Base-by-base conservation (phyloP, 1,284 basidiomycete genomes). In the Trichosporon asahii region DNA sequence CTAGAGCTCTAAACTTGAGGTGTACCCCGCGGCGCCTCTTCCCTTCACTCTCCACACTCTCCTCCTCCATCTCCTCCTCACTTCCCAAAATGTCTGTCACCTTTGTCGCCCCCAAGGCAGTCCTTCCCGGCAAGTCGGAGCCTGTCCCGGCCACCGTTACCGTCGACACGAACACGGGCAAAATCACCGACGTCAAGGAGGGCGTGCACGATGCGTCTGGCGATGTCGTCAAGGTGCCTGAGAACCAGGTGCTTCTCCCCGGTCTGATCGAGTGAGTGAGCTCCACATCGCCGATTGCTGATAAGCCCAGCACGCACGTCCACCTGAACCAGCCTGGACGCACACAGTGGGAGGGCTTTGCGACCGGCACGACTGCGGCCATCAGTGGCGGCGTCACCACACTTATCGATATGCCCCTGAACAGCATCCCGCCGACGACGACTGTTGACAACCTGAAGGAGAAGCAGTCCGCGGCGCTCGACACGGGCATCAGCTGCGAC, bases 351-450 rank as follows among this genome's bases (percentile, higher is more conserved):
- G 95, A 98, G 80, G 95, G 95, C 0, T 97, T 97, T 81, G 89
- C 87, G 83, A 93, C 93, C 0, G 95, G 94, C 8, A 97, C 95
- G 0, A 84, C 87, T 69, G 95, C 95, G 21, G 95, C 95, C 1
- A 88, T 90, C 1, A 91, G 92, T 0, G 95, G 95, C 21, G 95
- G 95, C 11, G 89, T 97, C 29, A 97, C 95, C 4, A 93, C 93
- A 1, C 85, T 97, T 53, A 90, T 97, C 37, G 95, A 97, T 83
- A 97, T 97, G 95, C 95, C 95, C 1, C 85, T 97, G 68, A 97
- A 97, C 83, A 95, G 93, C 3, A 93, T 97, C 69, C 95, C 95
- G 0, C 94, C 95, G 0, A 97, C 95, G 0, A 95, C 93, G 0
- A 94, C 92, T 0, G 87, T 93, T 5, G 85, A 85, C 9, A 89